A percentile compares a stretch with the other conserved stretches of the same genome.
Evolutionary conservation across 495 filamentous ascomycete species (phyloP).

Genomic region (Jackrogersella multiformis): DNA sequence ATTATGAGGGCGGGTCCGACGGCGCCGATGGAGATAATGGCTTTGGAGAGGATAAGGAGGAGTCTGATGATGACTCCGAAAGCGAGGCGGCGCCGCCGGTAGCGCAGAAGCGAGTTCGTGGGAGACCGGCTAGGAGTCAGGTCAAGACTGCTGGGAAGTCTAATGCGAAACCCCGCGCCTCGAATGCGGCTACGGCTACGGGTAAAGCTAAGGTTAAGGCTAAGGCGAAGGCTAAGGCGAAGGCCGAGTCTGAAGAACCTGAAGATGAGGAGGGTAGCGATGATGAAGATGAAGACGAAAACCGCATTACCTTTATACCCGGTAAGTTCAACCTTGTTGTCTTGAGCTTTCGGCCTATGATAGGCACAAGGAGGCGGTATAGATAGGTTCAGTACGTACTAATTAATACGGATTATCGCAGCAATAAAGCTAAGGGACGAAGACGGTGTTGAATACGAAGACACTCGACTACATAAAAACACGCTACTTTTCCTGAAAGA

Average conservation of each 20-base stretch:
- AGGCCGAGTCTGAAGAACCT: slow-evolving; percentile 28
- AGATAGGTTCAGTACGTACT: not conserved
- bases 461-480: slow-evolving; percentile 79
- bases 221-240: slow-evolving; percentile 15
- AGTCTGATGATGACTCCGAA: slow-evolving; percentile 37
- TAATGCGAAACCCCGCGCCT: slow-evolving; percentile 8
- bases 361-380: too few species aligned
- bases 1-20: slow-evolving; percentile 28
- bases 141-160: slow-evolving; percentile 14
- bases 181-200: not conserved
- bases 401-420: slow-evolving; percentile 13
- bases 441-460: slow-evolving; percentile 71
- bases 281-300: slow-evolving; percentile 48
- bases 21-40: slow-evolving; percentile 41
- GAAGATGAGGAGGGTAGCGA: slow-evolving; percentile 20
- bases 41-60: slow-evolving; percentile 37
- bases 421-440: slow-evolving; percentile 66
- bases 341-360: not conserved
- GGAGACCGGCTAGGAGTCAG: slow-evolving; percentile 30
- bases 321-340: slow-evolving; percentile 5
- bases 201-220: not conserved
- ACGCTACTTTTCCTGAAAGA: slow-evolving; percentile 81
- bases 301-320: slow-evolving; percentile 66
- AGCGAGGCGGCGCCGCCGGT: slow-evolving; percentile 31
- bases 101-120: slow-evolving; percentile 33